phyloP scores from a whole-genome alignment of 1,139 yeast genomes.

The Protomyces macrosporus region DNA sequence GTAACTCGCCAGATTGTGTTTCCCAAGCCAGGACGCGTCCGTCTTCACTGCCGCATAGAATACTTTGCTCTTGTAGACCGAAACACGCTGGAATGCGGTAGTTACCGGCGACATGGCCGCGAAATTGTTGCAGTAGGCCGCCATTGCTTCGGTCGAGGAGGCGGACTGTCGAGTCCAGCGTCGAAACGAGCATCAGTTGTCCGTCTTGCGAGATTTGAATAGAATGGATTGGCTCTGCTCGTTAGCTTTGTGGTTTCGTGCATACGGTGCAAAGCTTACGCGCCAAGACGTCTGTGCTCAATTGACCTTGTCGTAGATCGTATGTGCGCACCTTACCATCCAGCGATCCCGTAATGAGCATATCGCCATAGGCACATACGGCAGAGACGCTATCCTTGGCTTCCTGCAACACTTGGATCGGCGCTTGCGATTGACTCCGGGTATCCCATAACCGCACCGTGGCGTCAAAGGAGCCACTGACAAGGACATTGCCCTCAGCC shows the following conservation, averaged over 20 bases:
- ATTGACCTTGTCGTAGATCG: conserved; percentile 38
- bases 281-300: conserved; percentile 37
- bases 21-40: conserved; percentile 89
- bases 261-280: conserved; percentile 28
- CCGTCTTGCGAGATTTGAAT: conserved; percentile 33
- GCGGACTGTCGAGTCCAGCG: conserved; percentile 36
- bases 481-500: conserved; percentile 36
- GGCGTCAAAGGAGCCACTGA: conserved; percentile 37
- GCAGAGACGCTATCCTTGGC: conserved; percentile 40
- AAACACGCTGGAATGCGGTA: conserved; percentile 35
- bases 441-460: conserved; percentile 42
- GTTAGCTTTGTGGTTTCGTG: not conserved
- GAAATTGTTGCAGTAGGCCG: conserved; percentile 34
- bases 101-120: conserved; percentile 37
- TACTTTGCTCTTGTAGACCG: conserved; percentile 55
- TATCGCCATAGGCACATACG: conserved; percentile 34
- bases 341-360: conserved; percentile 39
- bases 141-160: conserved; percentile 37
- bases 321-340: conserved; percentile 40
- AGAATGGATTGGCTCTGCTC: conserved; percentile 36
- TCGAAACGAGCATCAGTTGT: conserved; percentile 34
- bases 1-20: conserved; percentile 54
- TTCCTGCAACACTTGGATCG: conserved; percentile 39
- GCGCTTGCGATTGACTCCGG: conserved; percentile 34
- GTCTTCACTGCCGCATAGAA: conserved; percentile 83